Evolutionary conservation across 1,139 yeast species (phyloP), one percentile per base, ranked within the genome.

Genomic region (Saccharomyces hybrid): DNA sequence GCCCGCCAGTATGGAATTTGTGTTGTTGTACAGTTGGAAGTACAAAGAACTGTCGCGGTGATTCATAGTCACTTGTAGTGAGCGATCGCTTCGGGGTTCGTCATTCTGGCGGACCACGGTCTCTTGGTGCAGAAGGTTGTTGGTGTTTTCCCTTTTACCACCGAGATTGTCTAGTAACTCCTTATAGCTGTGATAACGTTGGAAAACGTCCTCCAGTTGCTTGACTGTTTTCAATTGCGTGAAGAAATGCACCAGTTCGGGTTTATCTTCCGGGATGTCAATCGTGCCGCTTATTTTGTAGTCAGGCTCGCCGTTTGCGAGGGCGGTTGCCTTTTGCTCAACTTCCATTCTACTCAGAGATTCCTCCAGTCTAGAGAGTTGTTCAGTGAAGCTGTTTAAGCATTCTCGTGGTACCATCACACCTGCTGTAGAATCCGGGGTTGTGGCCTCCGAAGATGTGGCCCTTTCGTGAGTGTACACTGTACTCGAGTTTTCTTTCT

Each of bases 1-100:
- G 20, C 57, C 57, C 1, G 60, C 56, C 27, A 61, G 51, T 2
- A 53, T 44, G 16, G 48, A 46, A 4, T 47, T 48, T 5, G 60
- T 57, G 27, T 50, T 51, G 54, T 61, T 61, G 46, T 14, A 50
- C 32, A 61, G 49, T 28, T 54, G 53, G 46, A 61, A 59, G 23
- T 59, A 54, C n/a, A 61, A 49, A 8, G 58, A 55, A 46, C 56
- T 58, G 48, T 60, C 64, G 3, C 13, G 8, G 1, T 16, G 25
- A 0, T 38, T 38, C 44, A 16, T 11, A 7, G 13, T 38, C 4
- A 38, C 13, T 38, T 38, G 44, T 6, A 38, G 44, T 16, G 44
- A 38, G 13, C 44, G 44, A 8, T 16, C 44, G 7, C 11, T 16
- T 16, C 3, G 25, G 44, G 5, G 25, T 9, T 38, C 34, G 7